phyloP scores from a whole-genome alignment of 129 eudicot species.

The Glebionis coronaria region DNA sequence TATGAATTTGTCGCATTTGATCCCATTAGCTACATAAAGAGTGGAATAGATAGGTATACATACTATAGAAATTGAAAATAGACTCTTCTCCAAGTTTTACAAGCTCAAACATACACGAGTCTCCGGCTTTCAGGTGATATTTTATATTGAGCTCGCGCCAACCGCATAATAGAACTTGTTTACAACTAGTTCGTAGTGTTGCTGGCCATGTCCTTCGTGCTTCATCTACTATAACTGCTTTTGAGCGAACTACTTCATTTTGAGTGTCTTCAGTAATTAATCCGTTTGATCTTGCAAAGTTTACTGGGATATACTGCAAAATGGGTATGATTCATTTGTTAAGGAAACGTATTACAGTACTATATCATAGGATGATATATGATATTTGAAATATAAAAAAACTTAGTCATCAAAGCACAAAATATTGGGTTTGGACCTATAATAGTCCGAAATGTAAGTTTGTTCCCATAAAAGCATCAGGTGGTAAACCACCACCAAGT shows the following conservation, averaged over 20 bases:
- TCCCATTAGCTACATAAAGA: not conserved
- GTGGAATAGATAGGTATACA: not conserved
- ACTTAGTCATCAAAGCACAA: no score
- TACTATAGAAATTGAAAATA: conserved; percentile 23
- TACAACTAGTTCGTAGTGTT: not conserved
- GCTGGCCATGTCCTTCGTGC: conserved; percentile 22
- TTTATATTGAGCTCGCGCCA: conserved; percentile 7
- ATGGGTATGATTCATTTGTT: no score
- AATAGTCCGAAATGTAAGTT: no score
- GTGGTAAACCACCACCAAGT: no score
- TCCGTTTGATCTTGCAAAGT: conserved; percentile 28
- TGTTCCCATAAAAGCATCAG: no score
- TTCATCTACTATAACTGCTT: conserved; percentile 19
- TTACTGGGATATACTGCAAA: conserved; percentile 20
- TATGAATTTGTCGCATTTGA: no score
- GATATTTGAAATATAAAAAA: no score
- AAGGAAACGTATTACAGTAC: no score
- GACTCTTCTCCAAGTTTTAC: conserved; percentile 8
- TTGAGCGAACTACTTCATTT: not conserved
- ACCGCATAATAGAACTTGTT: not conserved
- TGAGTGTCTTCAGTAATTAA: not conserved
- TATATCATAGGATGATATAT: no score
- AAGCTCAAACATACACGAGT: conserved; percentile 21
- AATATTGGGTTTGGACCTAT: no score
- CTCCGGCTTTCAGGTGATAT: conserved; percentile 19